A percentile compares a stretch with the other conserved stretches of the same genome.
Evolutionary conservation across 352 stramenopile species (phyloP).

Genomic region (Thraustochytrium sp.): DNA sequence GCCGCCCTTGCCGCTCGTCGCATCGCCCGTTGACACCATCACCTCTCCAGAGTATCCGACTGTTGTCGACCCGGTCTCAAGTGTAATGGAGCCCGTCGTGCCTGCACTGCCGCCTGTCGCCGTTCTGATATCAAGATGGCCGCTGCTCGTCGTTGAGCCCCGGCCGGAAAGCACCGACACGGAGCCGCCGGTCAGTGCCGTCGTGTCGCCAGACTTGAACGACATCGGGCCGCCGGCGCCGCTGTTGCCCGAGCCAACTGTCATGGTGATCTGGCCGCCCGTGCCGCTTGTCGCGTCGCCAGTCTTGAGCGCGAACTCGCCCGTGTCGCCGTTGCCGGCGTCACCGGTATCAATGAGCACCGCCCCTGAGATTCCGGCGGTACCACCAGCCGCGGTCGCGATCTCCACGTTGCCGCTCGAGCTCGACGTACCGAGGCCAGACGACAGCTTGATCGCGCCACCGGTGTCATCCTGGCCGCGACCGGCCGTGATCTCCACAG

Average conservation of each 20-base stretch:
- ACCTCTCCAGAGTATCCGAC: slow-evolving; percentile 38
- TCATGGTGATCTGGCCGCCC: slow-evolving; percentile 21
- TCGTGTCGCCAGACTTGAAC: not conserved
- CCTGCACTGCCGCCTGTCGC: not conserved
- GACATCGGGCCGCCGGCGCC: not conserved
- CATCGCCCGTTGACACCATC: slow-evolving; percentile 54
- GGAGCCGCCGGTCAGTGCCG: not conserved
- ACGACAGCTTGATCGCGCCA: slow-evolving; percentile 45
- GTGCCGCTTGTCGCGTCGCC: slow-evolving; percentile 47
- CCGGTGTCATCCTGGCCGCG: slow-evolving; percentile 1
- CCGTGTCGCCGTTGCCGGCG: slow-evolving; percentile 26
- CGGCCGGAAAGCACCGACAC: not conserved
- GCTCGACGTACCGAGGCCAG: slow-evolving; percentile 34
- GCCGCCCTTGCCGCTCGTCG: slow-evolving; percentile 52
- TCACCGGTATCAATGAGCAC: not conserved
- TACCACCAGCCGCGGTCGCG: slow-evolving; percentile 44
- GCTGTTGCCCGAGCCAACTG: not conserved
- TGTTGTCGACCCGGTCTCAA: not conserved
- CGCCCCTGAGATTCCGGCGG: not conserved
- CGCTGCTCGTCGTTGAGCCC: not conserved
- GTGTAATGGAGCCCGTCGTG: not conserved
- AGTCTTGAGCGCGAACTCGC: slow-evolving; percentile 46
- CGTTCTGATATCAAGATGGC: not conserved
- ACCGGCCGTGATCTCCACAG: slow-evolving; percentile 46
- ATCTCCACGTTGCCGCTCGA: slow-evolving; percentile 50